Base-by-base conservation (phyloP, 192 early-diverging fungal genomes). In the Cetraspora pellucida region DNA sequence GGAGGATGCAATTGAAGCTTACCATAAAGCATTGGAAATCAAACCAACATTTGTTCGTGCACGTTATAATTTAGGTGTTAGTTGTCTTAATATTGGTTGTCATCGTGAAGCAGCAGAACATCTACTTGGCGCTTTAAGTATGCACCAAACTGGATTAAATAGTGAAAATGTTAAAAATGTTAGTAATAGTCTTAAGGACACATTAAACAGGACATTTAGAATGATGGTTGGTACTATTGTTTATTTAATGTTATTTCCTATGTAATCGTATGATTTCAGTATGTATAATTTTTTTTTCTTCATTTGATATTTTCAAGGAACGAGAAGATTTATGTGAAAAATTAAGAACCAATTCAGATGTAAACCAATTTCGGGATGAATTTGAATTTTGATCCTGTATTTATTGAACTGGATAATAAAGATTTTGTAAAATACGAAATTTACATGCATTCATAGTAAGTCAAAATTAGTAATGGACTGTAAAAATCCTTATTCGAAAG, bases 1-100 rank as follows among this genome's bases (percentile, higher is more conserved):
- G 47, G 85, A 87, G 46, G 87, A 90, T 64, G 97, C 97, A 13
- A 93, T 98, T 28, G 94, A 96, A 9, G 96, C 97, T 14, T 99
- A 99, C 79, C 95, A 93, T 80, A 89, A 92, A 27, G 98, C 98
- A 6, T 84, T 99, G 30, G 90, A 95, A 75, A 85, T 99, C 57
- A 96, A 97, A 74, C 97, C 98, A 3, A 90, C 90, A 23, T 99
- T 94, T 87, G 92, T 99, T 17, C 91, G 98, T 30, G 98, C 95
- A n/a, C 87, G 97, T 58, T 99, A 97, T 86, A 99, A 99, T 84
- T 81, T 99, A 52, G 95, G 95, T 9, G 91, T 99, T 44, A 90
- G 91, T n/a, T 96, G 96, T 78, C 93, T 98, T 60, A 95, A 97
- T 79, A 86, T 98, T 83, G 92, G 92, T 13, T 90, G 93, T 77